Base-by-base conservation (phyloP, 2,329 filamentous ascomycete species). In the Xylaria hypoxylon region DNA sequence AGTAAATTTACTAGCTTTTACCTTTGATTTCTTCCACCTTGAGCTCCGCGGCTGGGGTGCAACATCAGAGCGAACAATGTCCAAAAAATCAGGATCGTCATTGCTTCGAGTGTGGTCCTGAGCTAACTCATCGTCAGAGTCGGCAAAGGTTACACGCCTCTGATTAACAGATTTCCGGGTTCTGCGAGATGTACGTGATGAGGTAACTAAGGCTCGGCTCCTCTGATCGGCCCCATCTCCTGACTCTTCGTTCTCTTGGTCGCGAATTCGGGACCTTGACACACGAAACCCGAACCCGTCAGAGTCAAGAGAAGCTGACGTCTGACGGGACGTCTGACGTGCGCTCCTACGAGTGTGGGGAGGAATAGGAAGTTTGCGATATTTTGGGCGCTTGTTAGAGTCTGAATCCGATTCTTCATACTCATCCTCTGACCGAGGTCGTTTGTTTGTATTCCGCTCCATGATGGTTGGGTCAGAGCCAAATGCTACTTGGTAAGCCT, bases 121-220 rank as follows among this genome's bases (percentile, higher is more conserved):
- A 2, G 75, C 75, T 13, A 79, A 64, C 47, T 78, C 75, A 69
- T 79, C 77, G 11, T 76, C 76, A 2, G 74, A 77, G 1, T 72
- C 70, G n/a, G 58, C 61, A 8, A 60, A 26, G 3, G 53, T 28
- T 38, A 44, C 42, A 13, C 62, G 60, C 8, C 50, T 68, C 40
- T 47, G 52, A n/a, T 19, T n/a, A 1, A 31, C 10, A 24, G 58
- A 52, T 51, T 70, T 64, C 15, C 47, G 66, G 17, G 74, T 75
- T 11, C 59, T 35, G 45, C 72, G 73, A 5, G 33, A 38, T 17
- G 35, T 52, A 26, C 38, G 58, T 5, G 44, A 58, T 26, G 59
- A 26, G 3, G 28, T 38, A 51, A 38, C 44, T 17, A 62, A 59
- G 10, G 24, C 44, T 35, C 44, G 59, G 24, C 22, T 45, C 26